Conservation (phyloP, 2,329 filamentous ascomycete species). For the Diaporthe batatas region DNA sequence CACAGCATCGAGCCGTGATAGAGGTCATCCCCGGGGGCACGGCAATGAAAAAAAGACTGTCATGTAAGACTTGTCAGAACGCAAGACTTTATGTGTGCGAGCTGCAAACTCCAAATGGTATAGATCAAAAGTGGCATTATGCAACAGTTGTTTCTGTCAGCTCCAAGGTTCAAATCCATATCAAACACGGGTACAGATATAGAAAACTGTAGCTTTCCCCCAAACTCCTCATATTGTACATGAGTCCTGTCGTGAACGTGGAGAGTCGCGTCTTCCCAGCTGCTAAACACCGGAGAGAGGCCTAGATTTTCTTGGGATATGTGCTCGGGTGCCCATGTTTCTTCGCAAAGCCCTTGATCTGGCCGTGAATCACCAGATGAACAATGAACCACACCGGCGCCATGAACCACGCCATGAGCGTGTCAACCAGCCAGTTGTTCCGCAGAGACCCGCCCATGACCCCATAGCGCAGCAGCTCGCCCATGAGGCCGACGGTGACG, state of each 20-base stretch:
- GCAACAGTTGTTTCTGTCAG: neutral
- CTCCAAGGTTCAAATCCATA: neutral
- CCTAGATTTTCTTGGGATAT: conserved; percentile 54
- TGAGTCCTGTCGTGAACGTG: neutral
- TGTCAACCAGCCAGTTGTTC: conserved; percentile 73
- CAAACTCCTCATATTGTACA: neutral
- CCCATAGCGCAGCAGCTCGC: conserved; percentile 76
- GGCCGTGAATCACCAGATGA: conserved; percentile 67
- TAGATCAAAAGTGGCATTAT: neutral
- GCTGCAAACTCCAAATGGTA: neutral
- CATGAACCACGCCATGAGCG: conserved; percentile 66
- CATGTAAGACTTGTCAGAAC: neutral
- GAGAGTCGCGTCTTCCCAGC: neutral
- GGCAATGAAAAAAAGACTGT: too few species aligned
- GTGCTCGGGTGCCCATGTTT: conserved; percentile 70
- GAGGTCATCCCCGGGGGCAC: too few species aligned
- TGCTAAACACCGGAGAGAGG: neutral
- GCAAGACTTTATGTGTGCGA: neutral
- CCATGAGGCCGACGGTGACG: conserved; percentile 81
- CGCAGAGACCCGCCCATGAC: conserved; percentile 67
- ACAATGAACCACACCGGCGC: conserved; percentile 71
- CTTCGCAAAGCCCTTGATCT: conserved; percentile 69
- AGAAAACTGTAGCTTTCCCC: neutral
- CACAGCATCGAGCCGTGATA: too few species aligned
- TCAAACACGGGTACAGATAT: neutral